These are phyloP conservation scores for Fomitopsis pulvina DNA, from an alignment of 768 basidiomycete genomes.

Conservation along the genomic window DNA sequence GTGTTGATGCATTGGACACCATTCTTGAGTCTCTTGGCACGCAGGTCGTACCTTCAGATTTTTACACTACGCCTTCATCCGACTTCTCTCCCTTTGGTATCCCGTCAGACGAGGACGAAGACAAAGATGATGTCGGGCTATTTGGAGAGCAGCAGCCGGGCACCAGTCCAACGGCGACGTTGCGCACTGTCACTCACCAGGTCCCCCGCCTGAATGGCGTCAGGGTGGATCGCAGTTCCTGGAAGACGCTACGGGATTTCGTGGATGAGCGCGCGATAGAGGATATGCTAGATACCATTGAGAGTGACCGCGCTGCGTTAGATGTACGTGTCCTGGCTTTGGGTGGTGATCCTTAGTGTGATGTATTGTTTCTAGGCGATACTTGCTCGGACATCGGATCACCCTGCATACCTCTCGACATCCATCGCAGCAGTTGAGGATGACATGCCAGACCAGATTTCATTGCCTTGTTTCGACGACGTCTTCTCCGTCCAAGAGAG, in stretches of 20 bases:
- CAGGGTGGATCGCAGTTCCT: slow-evolving; percentile 43
- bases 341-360: neutral
- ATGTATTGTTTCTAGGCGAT: slow-evolving; percentile 47
- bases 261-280: slow-evolving; percentile 81
- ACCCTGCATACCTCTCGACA: slow-evolving; percentile 53
- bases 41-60: slow-evolving; percentile 72
- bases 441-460: slow-evolving; percentile 37
- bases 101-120: slow-evolving; percentile 47
- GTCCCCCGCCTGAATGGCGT: slow-evolving; percentile 10
- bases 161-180: slow-evolving; percentile 38
- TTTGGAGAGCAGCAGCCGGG: slow-evolving; percentile 16
- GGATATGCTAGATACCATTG: slow-evolving; percentile 65
- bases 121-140: slow-evolving; percentile 18
- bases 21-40: slow-evolving; percentile 67
- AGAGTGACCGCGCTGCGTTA: slow-evolving; percentile 57
- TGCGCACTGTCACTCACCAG: slow-evolving; percentile 23
- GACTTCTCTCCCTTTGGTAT: slow-evolving; percentile 79
- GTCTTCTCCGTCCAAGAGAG: slow-evolving; percentile 50
- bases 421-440: slow-evolving; percentile 51
- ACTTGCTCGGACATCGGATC: slow-evolving; percentile 56
- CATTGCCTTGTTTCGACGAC: slow-evolving; percentile 37
- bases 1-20: slow-evolving; percentile 55
- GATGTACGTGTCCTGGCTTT: slow-evolving; percentile 44
- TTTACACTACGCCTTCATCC: slow-evolving; percentile 51
- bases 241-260: slow-evolving; percentile 84